Evolutionary conservation across 2,329 filamentous ascomycete genomes (phyloP).

Genomic region (Clarireedia sp.): DNA sequence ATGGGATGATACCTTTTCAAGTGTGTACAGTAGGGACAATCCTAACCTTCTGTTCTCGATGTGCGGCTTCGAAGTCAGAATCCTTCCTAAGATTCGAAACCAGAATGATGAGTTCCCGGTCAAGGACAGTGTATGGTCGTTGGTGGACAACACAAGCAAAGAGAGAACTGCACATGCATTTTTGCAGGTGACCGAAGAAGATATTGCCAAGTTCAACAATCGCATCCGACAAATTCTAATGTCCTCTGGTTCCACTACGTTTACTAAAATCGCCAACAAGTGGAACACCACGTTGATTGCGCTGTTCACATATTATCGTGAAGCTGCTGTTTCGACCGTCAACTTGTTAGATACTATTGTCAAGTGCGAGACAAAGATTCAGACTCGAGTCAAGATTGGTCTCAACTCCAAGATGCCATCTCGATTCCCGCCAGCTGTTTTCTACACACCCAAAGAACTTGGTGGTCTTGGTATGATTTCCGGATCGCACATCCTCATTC

Average conservation of each 20-base stretch:
- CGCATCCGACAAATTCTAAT: slow-evolving; percentile 96
- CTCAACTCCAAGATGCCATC: slow-evolving; percentile 99
- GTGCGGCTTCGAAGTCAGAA: slow-evolving; percentile 95
- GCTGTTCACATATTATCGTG: slow-evolving; percentile 96
- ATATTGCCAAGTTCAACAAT: slow-evolving; percentile 99
- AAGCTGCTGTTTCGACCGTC: slow-evolving; percentile 92
- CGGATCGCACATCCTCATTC: slow-evolving; percentile 94
- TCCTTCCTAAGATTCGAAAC: slow-evolving; percentile 90
- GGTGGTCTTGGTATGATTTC: slow-evolving; percentile 99
- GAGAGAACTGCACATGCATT: slow-evolving; percentile 97
- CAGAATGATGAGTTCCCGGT: slow-evolving; percentile 93
- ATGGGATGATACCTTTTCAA: slow-evolving; percentile 98
- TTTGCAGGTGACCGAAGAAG: slow-evolving; percentile 93
- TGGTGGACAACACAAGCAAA: slow-evolving; percentile 94
- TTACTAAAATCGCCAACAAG: slow-evolving; percentile 99
- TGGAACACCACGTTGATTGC: slow-evolving; percentile 98
- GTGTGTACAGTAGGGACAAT: slow-evolving; percentile 96
- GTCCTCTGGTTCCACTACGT: slow-evolving; percentile 98
- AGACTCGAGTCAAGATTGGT: slow-evolving; percentile 97
- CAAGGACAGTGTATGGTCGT: slow-evolving; percentile 96
- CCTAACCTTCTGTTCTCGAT: slow-evolving; percentile 96
- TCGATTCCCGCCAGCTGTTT: slow-evolving; percentile 94
- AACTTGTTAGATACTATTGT: slow-evolving; percentile 94
- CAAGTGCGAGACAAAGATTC: slow-evolving; percentile 99
- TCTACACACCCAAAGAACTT: slow-evolving; percentile 97